These are phyloP conservation scores for Trichoderma sp. DNA, from an alignment of 2,329 filamentous ascomycete species.

Conservation along the genomic window DNA sequence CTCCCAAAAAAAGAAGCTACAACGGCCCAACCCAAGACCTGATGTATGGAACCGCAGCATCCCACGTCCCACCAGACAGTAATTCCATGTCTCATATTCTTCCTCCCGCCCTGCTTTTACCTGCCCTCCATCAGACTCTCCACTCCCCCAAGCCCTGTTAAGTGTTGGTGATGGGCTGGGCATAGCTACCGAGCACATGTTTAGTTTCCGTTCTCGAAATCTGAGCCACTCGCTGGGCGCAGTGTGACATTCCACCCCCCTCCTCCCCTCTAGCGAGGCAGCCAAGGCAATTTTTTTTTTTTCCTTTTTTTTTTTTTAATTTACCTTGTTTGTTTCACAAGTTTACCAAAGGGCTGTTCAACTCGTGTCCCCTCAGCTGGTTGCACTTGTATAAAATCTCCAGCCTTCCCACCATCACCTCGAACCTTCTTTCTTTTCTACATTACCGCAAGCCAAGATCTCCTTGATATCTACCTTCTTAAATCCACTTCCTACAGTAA, in stretches of 20 bases:
- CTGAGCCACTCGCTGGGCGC: not conserved
- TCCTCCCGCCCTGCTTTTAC: not conserved
- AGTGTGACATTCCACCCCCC: not conserved
- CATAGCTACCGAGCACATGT: not conserved
- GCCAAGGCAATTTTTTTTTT: not conserved
- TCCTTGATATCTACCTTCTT: not conserved
- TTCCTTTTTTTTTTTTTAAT: not conserved
- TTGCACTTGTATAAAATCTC: not conserved
- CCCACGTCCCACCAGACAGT: not conserved
- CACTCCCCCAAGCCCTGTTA: not conserved
- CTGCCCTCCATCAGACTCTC: not conserved
- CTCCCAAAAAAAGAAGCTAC: not conserved
- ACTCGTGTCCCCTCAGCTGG: not conserved
- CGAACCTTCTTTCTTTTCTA: not conserved
- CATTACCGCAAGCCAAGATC: not conserved
- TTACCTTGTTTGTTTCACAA: not conserved
- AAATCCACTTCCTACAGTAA: not conserved
- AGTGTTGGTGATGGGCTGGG: not conserved
- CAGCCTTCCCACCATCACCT: not conserved
- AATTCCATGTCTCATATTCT: not conserved
- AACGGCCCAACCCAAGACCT: not conserved
- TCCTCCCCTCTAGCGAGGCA: not conserved
- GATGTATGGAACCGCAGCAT: not conserved
- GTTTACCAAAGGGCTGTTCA: not conserved
- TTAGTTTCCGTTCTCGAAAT: no score